phyloP scores from a whole-genome alignment of 2,329 filamentous ascomycete species.

The Aureobasidium musti region DNA sequence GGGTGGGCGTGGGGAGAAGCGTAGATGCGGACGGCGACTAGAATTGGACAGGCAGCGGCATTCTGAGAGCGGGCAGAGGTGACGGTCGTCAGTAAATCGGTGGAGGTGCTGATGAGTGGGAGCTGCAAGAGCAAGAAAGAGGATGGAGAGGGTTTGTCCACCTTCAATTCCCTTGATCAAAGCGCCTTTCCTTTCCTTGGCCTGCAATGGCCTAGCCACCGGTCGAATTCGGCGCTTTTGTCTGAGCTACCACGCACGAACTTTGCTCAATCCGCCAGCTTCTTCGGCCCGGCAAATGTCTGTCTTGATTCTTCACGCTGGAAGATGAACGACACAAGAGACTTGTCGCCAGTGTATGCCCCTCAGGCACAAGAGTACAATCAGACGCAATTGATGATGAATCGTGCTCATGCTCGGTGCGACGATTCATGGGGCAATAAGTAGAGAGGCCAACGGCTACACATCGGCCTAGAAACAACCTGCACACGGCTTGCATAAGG shows the following conservation, averaged over 20 bases:
- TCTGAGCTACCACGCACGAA: not conserved
- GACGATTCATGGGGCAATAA: constrained; percentile 1
- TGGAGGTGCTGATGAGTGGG: constrained; percentile 1
- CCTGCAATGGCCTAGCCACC: not conserved
- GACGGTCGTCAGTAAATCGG: constrained; percentile 2
- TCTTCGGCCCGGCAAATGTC: not conserved
- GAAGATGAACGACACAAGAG: not conserved
- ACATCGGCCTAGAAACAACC: not conserved
- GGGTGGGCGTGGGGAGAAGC: not conserved
- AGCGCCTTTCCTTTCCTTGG: constrained; percentile 2
- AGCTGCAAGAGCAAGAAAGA: constrained; percentile 10
- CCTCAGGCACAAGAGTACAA: not conserved
- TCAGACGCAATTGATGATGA: constrained; percentile 6
- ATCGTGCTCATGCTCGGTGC: not conserved
- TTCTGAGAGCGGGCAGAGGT: constrained; percentile 6
- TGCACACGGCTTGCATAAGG: constrained; percentile 25
- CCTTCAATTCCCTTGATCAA: constrained; percentile 26
- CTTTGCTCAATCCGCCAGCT: not conserved
- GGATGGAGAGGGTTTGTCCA: constrained; percentile 13
- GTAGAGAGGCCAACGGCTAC: constrained; percentile 4
- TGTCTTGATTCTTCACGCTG: not conserved
- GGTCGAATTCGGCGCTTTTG: not conserved
- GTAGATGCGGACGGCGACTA: constrained; percentile 3
- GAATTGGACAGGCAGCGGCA: constrained; percentile 25
- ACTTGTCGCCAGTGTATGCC: not conserved